Base-by-base conservation (phyloP, 2,329 filamentous ascomycete genomes). In the Alternaria dauci region DNA sequence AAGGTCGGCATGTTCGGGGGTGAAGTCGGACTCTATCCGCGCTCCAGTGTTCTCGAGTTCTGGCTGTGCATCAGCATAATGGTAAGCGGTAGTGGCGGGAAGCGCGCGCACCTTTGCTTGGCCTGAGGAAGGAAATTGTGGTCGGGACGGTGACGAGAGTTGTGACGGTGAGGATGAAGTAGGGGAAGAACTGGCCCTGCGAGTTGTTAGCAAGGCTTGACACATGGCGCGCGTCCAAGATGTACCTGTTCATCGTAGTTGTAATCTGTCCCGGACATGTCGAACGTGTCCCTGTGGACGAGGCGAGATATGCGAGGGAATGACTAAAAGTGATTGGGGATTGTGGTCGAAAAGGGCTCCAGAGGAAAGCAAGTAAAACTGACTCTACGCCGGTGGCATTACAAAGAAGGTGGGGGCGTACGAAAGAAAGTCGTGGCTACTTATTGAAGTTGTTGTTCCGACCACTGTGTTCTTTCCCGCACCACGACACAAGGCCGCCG, bases 161-260 rank as follows among this genome's bases (percentile, higher is more conserved):
- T 65, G 91, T 89, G 74, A 98, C 86, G 43, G 94, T 97, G 77
- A 97, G 89, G 81, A 98, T 90, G 85, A 99, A 99, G 87, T 96
- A 97, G 70, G 96, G 95, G 85, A 97, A 99, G 85, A 97, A 97
- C 87, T 97, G 92, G 73, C 93, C 94, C 88, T 95, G 62, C 16
- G 16, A 2, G 7, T 12, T 53, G 62, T 76, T 68, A 72, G 69
- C 43, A 12, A 39, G 18, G 36, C 2, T 48, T 16, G 52, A 14
- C 8, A 42, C 18, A 8, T 18, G 34, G 55, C 48, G 28, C 42
- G 56, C 38, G 56, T 36, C 54, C 48, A 39, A 47, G 55, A 59
- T 80, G 66, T 78, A 91, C 90, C 88, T 95, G 89, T 78, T 97
- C 92, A 87, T 99, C 95, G 84, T 99, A 99, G 75, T 92, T 96